Evolutionary conservation across 1,139 yeast species (phyloP).

Genomic region (Kodamaea suecica): DNA sequence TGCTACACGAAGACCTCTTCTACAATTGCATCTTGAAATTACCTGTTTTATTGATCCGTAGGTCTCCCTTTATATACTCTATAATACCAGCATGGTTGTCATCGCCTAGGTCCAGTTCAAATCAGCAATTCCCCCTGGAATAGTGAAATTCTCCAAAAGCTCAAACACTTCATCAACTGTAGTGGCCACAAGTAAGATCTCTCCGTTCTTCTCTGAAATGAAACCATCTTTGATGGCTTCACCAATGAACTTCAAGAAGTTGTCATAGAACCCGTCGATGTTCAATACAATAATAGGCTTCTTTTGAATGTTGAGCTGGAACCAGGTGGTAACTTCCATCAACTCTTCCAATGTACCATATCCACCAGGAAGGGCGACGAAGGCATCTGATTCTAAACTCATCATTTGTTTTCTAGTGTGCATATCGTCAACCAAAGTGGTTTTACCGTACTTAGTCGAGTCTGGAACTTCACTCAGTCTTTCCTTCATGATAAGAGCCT

Average conservation of each 20-base stretch:
- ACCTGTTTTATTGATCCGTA: background rate
- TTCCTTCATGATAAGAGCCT: conserved; percentile 74
- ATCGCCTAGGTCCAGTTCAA: conserved; percentile 54
- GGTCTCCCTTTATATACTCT: background rate
- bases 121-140: conserved; percentile 75
- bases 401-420: conserved; percentile 83
- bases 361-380: conserved; percentile 90
- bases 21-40: too few species aligned
- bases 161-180: conserved; percentile 65
- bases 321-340: conserved; percentile 89
- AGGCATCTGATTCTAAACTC: conserved; percentile 86
- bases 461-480: conserved; percentile 51
- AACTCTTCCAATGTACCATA: conserved; percentile 88
- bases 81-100: background rate
- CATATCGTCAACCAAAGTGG: conserved; percentile 84
- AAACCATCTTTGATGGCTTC: conserved; percentile 63
- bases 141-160: conserved; percentile 55
- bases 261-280: conserved; percentile 77
- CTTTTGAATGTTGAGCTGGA: conserved; percentile 79
- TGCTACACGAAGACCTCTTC: too few species aligned
- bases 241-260: conserved; percentile 56
- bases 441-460: conserved; percentile 64
- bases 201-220: conserved; percentile 63
- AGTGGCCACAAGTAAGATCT: conserved; percentile 65
- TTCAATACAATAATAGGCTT: conserved; percentile 79